Evolutionary conservation across 495 filamentous ascomycete species (phyloP), one percentile per base, ranked within the genome.

Genomic region (Bryoglossum gracile): DNA sequence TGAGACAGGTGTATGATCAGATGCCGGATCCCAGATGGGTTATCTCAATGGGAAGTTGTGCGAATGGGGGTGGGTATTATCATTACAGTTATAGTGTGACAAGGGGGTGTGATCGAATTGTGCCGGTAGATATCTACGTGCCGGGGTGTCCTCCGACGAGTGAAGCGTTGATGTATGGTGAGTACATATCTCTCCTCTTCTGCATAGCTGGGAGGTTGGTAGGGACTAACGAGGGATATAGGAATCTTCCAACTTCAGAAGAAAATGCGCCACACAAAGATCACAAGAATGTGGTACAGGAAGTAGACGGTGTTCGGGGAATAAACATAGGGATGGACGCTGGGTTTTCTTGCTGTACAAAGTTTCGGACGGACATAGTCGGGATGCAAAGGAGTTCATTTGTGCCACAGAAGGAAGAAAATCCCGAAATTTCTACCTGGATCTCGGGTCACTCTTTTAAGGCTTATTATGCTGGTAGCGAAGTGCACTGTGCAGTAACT

Each of bases 21-120:
- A 96, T 96, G 90, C 90, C 90, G 33, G 90, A 96, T 23, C 90
- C 90, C 25, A 73, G 83, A 57, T 95, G 89, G 89, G 89, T 95
- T 33, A 81, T 95, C 62, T 83, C 77, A 50, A 95, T 95, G 89
- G 89, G 89, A 8, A 83, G 77, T 53, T 95, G 89, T 65, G 89
- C 89, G 52, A 95, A 95, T 64, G 89, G 89, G 49, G 89, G 89
- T 46, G 89, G 89, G 36, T 95, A 95, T 68, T 95, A 95, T 59
- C 89, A 95, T 65, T 94, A 95, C 67, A 87, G 82, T 63, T 95
- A 95, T 73, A 83, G 76, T 57, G 89, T 95, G 33, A 83, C 85
- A 28, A 77, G 89, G 48, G 89, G 89, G 21, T 92, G 89, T 58
- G 89, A 95, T 67, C 74, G 89, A 32, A 86, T 95, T 60, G 87